Percentiles rank a stretch among this genome's conserved stretches.
Conservation (phyloP, 495 filamentous ascomycete genomes). For the Lepraria neglecta region DNA sequence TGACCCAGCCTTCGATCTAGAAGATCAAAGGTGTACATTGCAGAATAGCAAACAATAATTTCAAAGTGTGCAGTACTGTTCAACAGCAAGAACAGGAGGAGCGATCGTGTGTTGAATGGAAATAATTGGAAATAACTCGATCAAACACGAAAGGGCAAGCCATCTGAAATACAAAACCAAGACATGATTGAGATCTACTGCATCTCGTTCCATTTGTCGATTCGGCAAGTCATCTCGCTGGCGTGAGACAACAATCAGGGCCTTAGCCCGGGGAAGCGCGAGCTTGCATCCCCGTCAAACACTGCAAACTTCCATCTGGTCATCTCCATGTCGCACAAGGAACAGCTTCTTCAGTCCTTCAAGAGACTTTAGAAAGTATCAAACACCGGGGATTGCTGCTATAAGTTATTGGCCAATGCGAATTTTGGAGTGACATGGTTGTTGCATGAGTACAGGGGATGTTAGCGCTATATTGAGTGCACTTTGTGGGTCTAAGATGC, state of each 20-base stretch:
- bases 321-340: conserved; percentile 3
- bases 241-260: not conserved
- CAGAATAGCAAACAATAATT: not conserved
- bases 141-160: not conserved
- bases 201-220: not conserved
- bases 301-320: conserved; percentile 6
- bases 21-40: not conserved
- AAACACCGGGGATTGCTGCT: too few species aligned
- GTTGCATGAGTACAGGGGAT: not conserved
- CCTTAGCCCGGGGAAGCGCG: conserved; percentile 5
- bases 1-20: too few species aligned
- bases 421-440: not conserved
- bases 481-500: not conserved
- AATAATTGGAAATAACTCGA: not conserved
- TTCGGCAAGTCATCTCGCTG: not conserved
- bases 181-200: not conserved
- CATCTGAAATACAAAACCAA: not conserved
- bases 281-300: conserved; percentile 10
- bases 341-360: not conserved
- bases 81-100: not conserved
- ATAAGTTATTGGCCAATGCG: not conserved
- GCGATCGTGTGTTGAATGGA: not conserved
- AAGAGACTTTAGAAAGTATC: too few species aligned
- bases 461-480: not conserved
- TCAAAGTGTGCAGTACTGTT: not conserved